Conservation (phyloP, 2,329 filamentous ascomycete genomes). For the Cladorrhinum sp. region DNA sequence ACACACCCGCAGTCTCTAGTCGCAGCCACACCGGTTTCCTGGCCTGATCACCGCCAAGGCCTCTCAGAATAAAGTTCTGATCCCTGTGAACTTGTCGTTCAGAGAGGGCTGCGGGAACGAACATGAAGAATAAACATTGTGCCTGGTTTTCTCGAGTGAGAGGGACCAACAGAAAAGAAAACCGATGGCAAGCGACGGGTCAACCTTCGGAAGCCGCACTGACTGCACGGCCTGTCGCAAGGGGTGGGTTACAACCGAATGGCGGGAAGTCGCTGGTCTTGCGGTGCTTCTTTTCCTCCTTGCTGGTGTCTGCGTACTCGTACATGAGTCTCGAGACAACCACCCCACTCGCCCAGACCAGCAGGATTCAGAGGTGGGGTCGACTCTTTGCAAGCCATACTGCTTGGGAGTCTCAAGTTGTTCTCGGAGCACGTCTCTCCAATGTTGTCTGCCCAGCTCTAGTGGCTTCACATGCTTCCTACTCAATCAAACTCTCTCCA, state of each 20-base stretch:
- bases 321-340: background rate
- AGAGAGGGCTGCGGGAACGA: too few species aligned
- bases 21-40: background rate
- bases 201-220: slow-evolving; percentile 9
- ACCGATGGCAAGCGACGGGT: background rate
- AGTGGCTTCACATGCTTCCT: background rate
- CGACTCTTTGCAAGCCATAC: background rate
- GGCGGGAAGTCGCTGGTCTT: slow-evolving; percentile 19
- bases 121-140: too few species aligned
- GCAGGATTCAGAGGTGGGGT: background rate
- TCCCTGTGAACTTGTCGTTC: background rate
- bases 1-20: background rate
- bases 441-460: background rate
- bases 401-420: background rate
- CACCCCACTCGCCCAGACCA: background rate
- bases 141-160: too few species aligned
- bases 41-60: background rate
- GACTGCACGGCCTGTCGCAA: background rate
- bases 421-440: background rate
- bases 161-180: too few species aligned
- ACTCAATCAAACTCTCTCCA: background rate
- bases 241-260: background rate
- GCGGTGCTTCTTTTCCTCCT: background rate
- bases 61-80: slow-evolving; percentile 8
- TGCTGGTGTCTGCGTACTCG: background rate